Conservation (phyloP, 164 flowering plant species). For the Kalanchoe fedtschenkoi region DNA sequence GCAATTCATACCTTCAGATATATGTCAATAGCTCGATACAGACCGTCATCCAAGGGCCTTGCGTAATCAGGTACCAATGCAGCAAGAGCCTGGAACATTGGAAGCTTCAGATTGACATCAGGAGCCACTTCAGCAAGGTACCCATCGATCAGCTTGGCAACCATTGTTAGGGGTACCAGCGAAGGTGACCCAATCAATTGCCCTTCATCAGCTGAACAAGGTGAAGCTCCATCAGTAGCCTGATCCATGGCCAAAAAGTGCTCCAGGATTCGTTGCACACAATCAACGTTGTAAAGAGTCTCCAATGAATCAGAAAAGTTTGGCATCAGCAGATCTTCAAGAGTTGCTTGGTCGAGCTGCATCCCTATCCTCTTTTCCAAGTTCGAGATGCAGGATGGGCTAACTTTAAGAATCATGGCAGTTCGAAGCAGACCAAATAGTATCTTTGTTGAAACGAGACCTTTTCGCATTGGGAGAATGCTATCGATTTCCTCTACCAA, state of each 20-base stretch:
- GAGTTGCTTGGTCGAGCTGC: constrained; percentile 80
- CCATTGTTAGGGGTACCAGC: constrained; percentile 77
- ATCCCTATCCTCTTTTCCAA: constrained; percentile 73
- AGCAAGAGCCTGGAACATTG: constrained; percentile 78
- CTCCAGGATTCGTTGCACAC: constrained; percentile 71
- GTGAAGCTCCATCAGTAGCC: constrained; percentile 63
- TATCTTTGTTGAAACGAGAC: constrained; percentile 57
- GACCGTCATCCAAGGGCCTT: constrained; percentile 92
- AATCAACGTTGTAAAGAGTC: constrained; percentile 88
- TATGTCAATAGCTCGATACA: constrained; percentile 90
- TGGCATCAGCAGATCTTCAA: constrained; percentile 89
- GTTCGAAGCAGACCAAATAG: constrained; percentile 72
- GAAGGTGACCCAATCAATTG: constrained; percentile 72
- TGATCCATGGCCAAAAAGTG: constrained; percentile 76
- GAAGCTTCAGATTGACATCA: constrained; percentile 76
- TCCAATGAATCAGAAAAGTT: constrained; percentile 75
- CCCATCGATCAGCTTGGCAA: constrained; percentile 86
- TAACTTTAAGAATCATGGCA: constrained; percentile 64
- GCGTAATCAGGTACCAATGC: constrained; percentile 84
- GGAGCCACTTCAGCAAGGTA: constrained; percentile 97
- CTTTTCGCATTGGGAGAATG: constrained; percentile 68
- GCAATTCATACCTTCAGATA: constrained; percentile 64
- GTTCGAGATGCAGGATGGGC: constrained; percentile 56
- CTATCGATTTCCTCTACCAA: constrained; percentile 71
- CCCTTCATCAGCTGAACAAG: constrained; percentile 59